Evolutionary conservation across 257 asterid species (phyloP).

Genomic region (Solanum chmielewskii): DNA sequence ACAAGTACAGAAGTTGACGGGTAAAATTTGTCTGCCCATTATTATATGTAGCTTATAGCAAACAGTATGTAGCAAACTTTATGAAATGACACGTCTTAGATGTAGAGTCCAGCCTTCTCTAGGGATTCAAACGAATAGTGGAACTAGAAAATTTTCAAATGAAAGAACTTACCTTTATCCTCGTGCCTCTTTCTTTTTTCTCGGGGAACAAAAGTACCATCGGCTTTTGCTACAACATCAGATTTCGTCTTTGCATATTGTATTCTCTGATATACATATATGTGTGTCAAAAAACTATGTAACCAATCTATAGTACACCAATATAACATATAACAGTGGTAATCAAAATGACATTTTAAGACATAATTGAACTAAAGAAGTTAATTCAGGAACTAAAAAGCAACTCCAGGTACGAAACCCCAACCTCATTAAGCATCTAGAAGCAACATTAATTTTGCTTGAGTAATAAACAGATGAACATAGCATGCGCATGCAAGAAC

Average conservation of each 20-base stretch:
- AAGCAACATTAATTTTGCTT: neutral
- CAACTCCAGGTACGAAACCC: neutral
- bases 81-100: neutral
- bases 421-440: neutral
- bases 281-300: neutral
- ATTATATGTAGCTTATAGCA: neutral
- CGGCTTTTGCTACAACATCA: conserved; percentile 77
- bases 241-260: conserved; percentile 96
- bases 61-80: neutral
- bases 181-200: conserved; percentile 89
- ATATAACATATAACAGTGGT: neutral
- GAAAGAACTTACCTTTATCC: conserved; percentile 51
- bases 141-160: neutral
- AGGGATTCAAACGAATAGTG: neutral
- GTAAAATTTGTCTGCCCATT: neutral
- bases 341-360: neutral
- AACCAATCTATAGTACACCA: neutral
- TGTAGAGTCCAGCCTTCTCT: neutral
- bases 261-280: conserved; percentile 42
- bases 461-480: neutral
- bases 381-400: neutral
- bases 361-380: neutral
- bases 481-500: neutral
- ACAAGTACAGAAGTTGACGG: neutral
- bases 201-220: conserved; percentile 89